Base-by-base conservation (phyloP, 208 protist species). In the Trypanosoma caninum region DNA sequence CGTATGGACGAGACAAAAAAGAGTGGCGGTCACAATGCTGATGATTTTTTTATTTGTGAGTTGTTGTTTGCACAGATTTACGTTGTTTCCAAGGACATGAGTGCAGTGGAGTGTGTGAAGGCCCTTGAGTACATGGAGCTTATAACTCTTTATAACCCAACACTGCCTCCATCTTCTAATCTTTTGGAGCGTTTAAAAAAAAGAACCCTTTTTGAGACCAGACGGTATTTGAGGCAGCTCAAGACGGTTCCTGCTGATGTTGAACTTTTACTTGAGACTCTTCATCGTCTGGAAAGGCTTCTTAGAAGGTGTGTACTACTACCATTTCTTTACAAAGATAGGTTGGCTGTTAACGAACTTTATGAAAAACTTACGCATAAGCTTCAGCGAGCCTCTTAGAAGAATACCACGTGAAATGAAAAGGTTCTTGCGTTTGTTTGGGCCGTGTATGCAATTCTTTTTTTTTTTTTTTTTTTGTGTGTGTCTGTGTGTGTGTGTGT, bases 21-120 rank as follows among this genome's bases (percentile, higher is more conserved):
- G 13, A 30, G 30, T 10, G 30, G 57, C 35, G 22, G 40, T n/a
- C 13, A 51, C n/a, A 20, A 37, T n/a, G 30, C 38, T 14, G 30
- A 56, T 55, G 46, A 40, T 8, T 27, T 77, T 42, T 25, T 37
- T 30, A 41, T 86, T 23, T 82, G 81, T 59, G 74, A 87, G 14
- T 64, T 52, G 13, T 50, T 91, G 10, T 87, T 87, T 45, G 84
- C 75, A 7, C 80, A 87, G 52, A 31, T 84, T 10, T 85, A 80
- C 45, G 35, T 74, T 2, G 45, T 72, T 59, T 42, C 62, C 0
- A 45, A 45, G 33, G 45, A 69, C 20, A 65, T 87, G 59, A 71
- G 63, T 14, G 34, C 71, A 1, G 33, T 33, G 7, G 70, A 82
- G 31, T 85, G 77, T 38, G 58, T 91, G 10, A 54, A 42, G 23